phyloP scores from a whole-genome alignment of 139 green algal genomes.

The Chlamydomonas sp. region DNA sequence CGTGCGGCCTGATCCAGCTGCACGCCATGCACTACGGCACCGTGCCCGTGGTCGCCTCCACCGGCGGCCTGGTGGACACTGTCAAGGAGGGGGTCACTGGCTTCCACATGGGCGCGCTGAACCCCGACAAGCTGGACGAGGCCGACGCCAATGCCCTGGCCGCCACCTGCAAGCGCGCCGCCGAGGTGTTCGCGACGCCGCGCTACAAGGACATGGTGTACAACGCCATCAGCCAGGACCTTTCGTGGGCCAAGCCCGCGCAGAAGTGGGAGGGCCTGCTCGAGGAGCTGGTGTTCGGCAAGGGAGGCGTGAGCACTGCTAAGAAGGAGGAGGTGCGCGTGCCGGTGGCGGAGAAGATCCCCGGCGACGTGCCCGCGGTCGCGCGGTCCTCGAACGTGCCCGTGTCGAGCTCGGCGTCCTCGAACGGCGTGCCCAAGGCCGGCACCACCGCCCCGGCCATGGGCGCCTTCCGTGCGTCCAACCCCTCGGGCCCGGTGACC shows the following conservation, averaged over 20 bases:
- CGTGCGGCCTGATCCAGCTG: conserved; percentile 97
- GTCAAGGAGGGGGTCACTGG: conserved; percentile 98
- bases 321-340: conserved; percentile 48
- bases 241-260: conserved; percentile 92
- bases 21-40: conserved; percentile 91
- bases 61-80: conserved; percentile 98
- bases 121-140: conserved; percentile 80
- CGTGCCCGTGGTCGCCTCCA: conserved; percentile 95
- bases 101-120: conserved; percentile 94
- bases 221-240: conserved; percentile 91
- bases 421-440: background rate
- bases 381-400: conserved; percentile 7
- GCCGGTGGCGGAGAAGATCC: conserved; percentile 53
- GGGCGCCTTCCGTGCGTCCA: too few species aligned
- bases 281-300: conserved; percentile 63
- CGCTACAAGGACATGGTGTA: conserved; percentile 88
- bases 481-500: too few species aligned
- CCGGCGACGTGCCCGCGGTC: conserved; percentile 33
- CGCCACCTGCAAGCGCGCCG: conserved; percentile 66
- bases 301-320: background rate
- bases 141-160: conserved; percentile 86
- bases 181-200: conserved; percentile 76
- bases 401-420: background rate
- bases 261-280: conserved; percentile 95
- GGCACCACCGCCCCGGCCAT: too few species aligned